Base-by-base conservation (phyloP, 2,329 filamentous ascomycete species). In the Claviceps sp. region DNA sequence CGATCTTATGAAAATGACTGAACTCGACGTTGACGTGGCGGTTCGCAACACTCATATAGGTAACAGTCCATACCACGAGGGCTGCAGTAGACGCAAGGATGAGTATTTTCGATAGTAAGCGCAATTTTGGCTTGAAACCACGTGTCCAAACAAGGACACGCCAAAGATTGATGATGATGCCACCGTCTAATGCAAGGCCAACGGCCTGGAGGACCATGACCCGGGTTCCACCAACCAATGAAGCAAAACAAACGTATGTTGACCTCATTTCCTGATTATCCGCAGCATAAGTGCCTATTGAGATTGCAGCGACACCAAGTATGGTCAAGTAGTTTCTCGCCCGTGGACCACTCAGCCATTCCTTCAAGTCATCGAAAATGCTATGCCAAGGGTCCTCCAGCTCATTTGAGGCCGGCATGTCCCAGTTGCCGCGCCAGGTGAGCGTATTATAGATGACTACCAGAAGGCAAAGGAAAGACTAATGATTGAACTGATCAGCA, bases 101-200 rank as follows among this genome's bases (percentile, higher is more conserved):
- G 5, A 78, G 58, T 2, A 77, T 66, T 2, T 63, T 62, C 5
- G 71, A 68, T 8, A 79, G 59, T 1, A 67, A 70, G 9, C 67
- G 69, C n/a, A 79, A 61, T 3, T 74, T 70, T 37, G 64, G 61
- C 55, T 70, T 74, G 5, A 72, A 70, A 0, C 73, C 76, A 42
- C 72, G 68, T 1, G 72, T 65, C 74, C 76, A 78, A 13, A 70
- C 69, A 5, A 80, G 60, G 4, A 77, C 65, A 38, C 75, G 70
- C 76, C 77, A 79, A 2, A 70, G 54, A 9, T 76, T 60, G n/a
- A 76, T 59, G 20, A 74, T 58, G 50, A 78, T 71, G 41, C 62
- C 52, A 6, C 70, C 68, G 56, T 80, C 76, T 5, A 76, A 62
- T 22, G 70, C 53, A 18, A 79, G 60, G 0, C 73, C 72, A 1